Evolutionary conservation across 148 eudicot genomes (phyloP), one percentile per base, ranked within the genome.

Genomic region (Rhododendron kiyosumense): DNA sequence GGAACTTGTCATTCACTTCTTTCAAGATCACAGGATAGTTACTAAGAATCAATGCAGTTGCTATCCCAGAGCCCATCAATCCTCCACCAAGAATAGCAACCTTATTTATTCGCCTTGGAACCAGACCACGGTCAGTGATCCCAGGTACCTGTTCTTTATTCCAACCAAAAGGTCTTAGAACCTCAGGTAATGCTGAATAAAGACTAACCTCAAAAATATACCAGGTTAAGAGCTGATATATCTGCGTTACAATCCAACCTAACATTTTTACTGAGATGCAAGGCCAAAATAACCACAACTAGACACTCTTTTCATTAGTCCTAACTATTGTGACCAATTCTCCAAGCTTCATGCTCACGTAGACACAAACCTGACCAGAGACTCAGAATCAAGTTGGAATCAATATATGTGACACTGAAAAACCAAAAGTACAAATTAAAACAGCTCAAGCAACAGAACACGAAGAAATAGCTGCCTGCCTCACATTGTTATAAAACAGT

Each of bases 81-180:
- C 99, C 99, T 49, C 99, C 99, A 85, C 99, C 99, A 81, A 96
- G 90, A 83, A 96, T 88, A 79, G 98, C 98, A 86, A 96, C 99
- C 91, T 94, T 96, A 57, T 89, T 91, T 81, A 96, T 89, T 69
- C 81, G 86, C 90, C 98, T 94, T 51, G 99, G 94, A 71, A 80
- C 86, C 83, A 96, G 90, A 78, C 98, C 96, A 87, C 87, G 86
- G 89, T 96, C 97, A 28, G 96, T 95, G 88, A 96, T 92, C 78
- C 98, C 97, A 78, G 99, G 99, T 63, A 96, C 94, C 98, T 96
- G 92, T 83, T 51, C 65, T 74, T 45, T 65, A 22, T 54, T 36
- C 32, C 77, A 83, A 84, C 17, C 71, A 67, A 78, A 54, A 82
- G 18, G 36, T 52, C 65, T 84, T 9, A 75, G 82, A n/a, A 38